These are phyloP conservation scores for Postia placenta DNA, from an alignment of 768 basidiomycete genomes.

Conservation along the genomic window DNA sequence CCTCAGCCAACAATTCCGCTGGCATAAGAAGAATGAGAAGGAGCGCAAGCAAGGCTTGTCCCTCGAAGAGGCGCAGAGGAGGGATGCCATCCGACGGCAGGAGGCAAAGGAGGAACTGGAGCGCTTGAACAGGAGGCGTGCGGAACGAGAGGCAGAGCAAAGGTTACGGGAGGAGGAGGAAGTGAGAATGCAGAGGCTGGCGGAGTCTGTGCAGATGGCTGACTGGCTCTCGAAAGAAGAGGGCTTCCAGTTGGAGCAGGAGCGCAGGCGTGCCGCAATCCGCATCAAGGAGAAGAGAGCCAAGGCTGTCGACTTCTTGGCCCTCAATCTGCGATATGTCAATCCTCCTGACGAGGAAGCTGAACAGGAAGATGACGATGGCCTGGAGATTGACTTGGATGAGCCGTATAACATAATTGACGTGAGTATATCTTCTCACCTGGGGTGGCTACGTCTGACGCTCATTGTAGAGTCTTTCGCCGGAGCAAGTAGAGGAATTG, in stretches of 20 bases:
- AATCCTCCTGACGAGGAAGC: conserved; percentile 65
- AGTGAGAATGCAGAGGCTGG: conserved; percentile 76
- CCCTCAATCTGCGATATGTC: conserved; percentile 92
- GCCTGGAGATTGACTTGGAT: conserved; percentile 95
- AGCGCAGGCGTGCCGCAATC: conserved; percentile 84
- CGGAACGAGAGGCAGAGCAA: conserved; percentile 89
- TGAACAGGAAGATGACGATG: conserved; percentile 63
- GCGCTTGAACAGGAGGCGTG: conserved; percentile 80
- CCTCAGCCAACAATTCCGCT: conserved; percentile 92
- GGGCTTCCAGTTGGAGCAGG: conserved; percentile 95
- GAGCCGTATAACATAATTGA: conserved; percentile 98
- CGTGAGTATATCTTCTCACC: conserved; percentile 39
- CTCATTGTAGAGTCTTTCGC: conserved; percentile 63
- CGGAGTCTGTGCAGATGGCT: conserved; percentile 96
- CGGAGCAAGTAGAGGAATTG: conserved; percentile 86
- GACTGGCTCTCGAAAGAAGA: conserved; percentile 98
- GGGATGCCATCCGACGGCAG: conserved; percentile 73
- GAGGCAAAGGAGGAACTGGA: conserved; percentile 97
- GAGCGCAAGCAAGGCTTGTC: conserved; percentile 86
- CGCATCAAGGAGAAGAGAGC: conserved; percentile 94
- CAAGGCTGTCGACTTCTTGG: conserved; percentile 97
- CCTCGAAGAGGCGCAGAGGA: conserved; percentile 67
- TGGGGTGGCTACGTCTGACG: not conserved
- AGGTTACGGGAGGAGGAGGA: conserved; percentile 90
- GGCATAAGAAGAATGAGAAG: conserved; percentile 98